Conservation (phyloP, 1,139 yeast species). For the Casaregolazyma lundiana region DNA sequence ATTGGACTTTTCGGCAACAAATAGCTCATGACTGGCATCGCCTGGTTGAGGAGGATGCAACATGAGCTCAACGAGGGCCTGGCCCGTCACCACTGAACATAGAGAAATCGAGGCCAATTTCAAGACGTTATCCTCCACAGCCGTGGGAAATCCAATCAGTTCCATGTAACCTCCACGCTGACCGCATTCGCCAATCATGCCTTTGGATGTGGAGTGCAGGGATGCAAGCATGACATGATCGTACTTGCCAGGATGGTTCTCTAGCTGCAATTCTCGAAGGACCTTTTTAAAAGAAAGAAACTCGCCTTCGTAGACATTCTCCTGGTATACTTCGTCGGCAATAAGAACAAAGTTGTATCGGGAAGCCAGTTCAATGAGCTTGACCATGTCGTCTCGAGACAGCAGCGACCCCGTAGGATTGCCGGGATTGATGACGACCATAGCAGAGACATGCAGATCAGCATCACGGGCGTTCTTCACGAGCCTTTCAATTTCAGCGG, state of each 20-base stretch:
- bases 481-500: constrained; percentile 56
- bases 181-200: constrained; percentile 97
- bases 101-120: constrained; percentile 86
- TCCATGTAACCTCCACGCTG: constrained; percentile 99
- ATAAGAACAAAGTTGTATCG: constrained; percentile 77
- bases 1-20: constrained; percentile 52
- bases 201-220: constrained; percentile 92
- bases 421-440: constrained; percentile 95
- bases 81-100: constrained; percentile 94
- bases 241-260: constrained; percentile 50
- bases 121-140: constrained; percentile 63
- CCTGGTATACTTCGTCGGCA: constrained; percentile 99
- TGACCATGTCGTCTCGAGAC: constrained; percentile 57
- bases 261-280: constrained; percentile 53
- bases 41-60: constrained; percentile 82
- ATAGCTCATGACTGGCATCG: constrained; percentile 67
- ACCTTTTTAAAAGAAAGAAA: constrained; percentile 43
- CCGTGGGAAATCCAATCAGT: constrained; percentile 69
- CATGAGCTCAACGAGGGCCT: constrained; percentile 88
- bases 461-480: constrained; percentile 48
- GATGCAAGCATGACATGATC: constrained; percentile 84
- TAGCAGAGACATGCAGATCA: constrained; percentile 65
- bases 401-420: constrained; percentile 94
- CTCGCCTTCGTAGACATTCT: constrained; percentile 68
- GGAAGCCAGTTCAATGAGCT: constrained; percentile 73